A percentile compares a stretch with the other conserved stretches of the same genome.
These are phyloP conservation scores for Purshia tridentata DNA, from an alignment of 306 rosid genomes.

Conservation along the genomic window DNA sequence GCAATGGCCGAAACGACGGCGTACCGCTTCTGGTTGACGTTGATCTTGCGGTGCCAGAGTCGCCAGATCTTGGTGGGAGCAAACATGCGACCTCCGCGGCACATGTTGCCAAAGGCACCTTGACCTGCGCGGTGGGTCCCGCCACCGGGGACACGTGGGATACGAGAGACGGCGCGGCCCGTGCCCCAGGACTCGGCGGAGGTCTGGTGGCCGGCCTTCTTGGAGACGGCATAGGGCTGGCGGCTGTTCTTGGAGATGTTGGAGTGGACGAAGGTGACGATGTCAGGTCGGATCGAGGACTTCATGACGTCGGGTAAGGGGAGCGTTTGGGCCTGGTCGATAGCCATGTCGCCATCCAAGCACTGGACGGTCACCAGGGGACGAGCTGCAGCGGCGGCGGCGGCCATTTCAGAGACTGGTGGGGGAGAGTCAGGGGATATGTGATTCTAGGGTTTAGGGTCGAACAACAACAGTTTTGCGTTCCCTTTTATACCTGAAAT, in stretches of 20 bases:
- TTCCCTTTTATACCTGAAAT: not conserved
- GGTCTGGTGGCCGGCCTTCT: constrained; percentile 80
- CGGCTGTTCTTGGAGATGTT: constrained; percentile 69
- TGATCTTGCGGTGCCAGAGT: constrained; percentile 81
- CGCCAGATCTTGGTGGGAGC: constrained; percentile 99
- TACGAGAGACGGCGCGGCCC: constrained; percentile 88
- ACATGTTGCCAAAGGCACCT: constrained; percentile 91
- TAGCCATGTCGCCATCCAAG: constrained; percentile 74
- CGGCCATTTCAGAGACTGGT: constrained; percentile 44
- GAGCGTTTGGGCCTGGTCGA: constrained; percentile 44
- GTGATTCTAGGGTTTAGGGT: constrained; percentile 37
- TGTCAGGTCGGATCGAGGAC: constrained; percentile 70
- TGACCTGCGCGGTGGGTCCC: constrained; percentile 95
- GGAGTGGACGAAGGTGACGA: constrained; percentile 66
- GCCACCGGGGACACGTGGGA: constrained; percentile 89
- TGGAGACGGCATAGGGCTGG: constrained; percentile 78
- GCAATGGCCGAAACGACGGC: constrained; percentile 90
- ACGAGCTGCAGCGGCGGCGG: constrained; percentile 62
- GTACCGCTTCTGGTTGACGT: constrained; percentile 74
- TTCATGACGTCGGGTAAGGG: constrained; percentile 74
- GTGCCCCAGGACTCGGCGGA: constrained; percentile 96
- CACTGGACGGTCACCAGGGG: constrained; percentile 74
- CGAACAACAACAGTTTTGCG: not conserved
- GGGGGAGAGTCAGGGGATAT: not conserved
- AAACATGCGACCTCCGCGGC: constrained; percentile 91